Base-by-base conservation (phyloP, 192 early-diverging fungal genomes). In the Coemansia sp. region DNA sequence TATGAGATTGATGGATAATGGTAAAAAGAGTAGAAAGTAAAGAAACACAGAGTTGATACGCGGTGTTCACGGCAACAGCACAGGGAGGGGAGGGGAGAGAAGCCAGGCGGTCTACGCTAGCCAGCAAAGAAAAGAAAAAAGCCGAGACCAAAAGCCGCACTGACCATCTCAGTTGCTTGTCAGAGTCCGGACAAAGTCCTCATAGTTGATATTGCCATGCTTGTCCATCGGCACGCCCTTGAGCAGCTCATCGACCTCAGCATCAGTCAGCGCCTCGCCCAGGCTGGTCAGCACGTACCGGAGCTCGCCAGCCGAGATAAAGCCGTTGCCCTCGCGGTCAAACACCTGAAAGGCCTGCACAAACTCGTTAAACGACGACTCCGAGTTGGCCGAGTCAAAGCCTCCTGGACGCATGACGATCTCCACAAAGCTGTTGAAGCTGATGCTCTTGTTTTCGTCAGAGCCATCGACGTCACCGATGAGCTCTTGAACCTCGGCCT, bases 271-370 rank as follows among this genome's bases (percentile, higher is more conserved):
- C 26, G 87, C 86, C 73, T 92, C 89, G 49, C 89, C 89, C 44
- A 92, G 79, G 77, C 78, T 86, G 10, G 88, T 91, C 50, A 91
- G 77, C 7, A 91, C 87, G 75, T 87, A 89, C 35, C 87, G 85
- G 15, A 91, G 78, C 63, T 91, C 89, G 39, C 81, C 85, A 14
- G 77, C 81, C 32, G 85, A 78, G 44, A 91, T 91, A 46, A 77
- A 87, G 9, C 88, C 88, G 50, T 80, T 80, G 53, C 80, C 76
- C 20, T 91, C 85, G 73, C 87, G 87, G 74, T 91, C 89, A 81
- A 91, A 90, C 22, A 91, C 88, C 66, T 90, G 85, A 82, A 91
- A 91, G 2, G 87, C 89, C 45, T 90, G 85, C 37, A 87, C 80
- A 56, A 90, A 88, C 68, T 89, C 89, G 46, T 90, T 78, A 45